Percentiles rank a stretch among this genome's conserved stretches.
These are phyloP conservation scores for Jamesozyma hellenica DNA, from an alignment of 805 yeast genomes.

Conservation along the genomic window DNA sequence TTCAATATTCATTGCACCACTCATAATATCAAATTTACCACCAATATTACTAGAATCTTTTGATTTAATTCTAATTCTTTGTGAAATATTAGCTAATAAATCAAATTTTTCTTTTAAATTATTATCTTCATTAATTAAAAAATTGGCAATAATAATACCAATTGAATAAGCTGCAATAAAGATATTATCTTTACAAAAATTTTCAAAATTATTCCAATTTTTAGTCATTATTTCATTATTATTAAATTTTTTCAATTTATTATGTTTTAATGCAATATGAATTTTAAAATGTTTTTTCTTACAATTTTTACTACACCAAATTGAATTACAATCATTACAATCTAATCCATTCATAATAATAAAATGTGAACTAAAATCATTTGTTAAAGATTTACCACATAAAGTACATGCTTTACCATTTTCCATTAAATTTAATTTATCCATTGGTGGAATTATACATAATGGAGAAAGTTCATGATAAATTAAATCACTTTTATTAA, in stretches of 20 bases:
- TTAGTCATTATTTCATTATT: slow-evolving; percentile 31
- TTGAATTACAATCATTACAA: slow-evolving; percentile 52
- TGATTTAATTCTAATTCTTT: slow-evolving; percentile 51
- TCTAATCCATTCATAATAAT: slow-evolving; percentile 41
- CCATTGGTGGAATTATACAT: slow-evolving; percentile 56
- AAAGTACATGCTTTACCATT: slow-evolving; percentile 60
- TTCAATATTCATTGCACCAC: slow-evolving; percentile 39
- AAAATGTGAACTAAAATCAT: slow-evolving; percentile 20
- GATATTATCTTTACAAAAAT: slow-evolving; percentile 51
- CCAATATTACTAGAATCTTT: slow-evolving; percentile 40
- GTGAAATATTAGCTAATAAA: slow-evolving; percentile 62
- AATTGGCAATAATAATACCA: slow-evolving; percentile 44
- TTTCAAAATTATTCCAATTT: slow-evolving; percentile 47
- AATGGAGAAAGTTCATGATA: slow-evolving; percentile 56
- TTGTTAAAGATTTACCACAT: slow-evolving; percentile 49
- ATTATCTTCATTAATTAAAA: slow-evolving; percentile 28
- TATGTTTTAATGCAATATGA: slow-evolving; percentile 53
- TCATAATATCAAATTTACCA: slow-evolving; percentile 34
- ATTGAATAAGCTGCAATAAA: slow-evolving; percentile 64
- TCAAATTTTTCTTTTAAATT: slow-evolving; percentile 36
- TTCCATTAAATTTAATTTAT: slow-evolving; percentile 47
- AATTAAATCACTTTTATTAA: slow-evolving; percentile 42
- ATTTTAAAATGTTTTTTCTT: slow-evolving; percentile 38
- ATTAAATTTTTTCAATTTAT: slow-evolving; percentile 27
- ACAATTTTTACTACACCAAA: slow-evolving; percentile 65